Evolutionary conservation across 1,284 basidiomycete species (phyloP).

Genomic region (Chondrostereum purpureum): DNA sequence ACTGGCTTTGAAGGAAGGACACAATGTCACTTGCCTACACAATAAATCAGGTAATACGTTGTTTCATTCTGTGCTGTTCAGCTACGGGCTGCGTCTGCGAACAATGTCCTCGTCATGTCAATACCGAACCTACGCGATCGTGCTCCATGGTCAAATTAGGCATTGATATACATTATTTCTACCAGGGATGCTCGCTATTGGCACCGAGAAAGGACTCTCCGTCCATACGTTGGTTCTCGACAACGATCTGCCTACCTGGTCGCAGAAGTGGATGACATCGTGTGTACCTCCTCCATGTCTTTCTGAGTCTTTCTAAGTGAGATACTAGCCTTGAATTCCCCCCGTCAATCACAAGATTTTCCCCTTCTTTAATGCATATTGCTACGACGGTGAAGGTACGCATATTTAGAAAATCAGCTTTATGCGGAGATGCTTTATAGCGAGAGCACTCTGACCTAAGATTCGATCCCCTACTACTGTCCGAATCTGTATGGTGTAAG

Average conservation of each 20-base stretch:
- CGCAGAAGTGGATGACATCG: conserved; percentile 62
- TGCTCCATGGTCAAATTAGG: no score
- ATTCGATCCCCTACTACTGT: no score
- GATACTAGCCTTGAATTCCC: conserved; percentile 22
- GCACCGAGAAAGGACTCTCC: conserved; percentile 48
- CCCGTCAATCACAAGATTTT: conserved; percentile 51
- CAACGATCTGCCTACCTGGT: conserved; percentile 77
- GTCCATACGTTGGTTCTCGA: conserved; percentile 71
- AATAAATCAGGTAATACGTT: conserved; percentile 55
- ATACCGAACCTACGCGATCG: no score
- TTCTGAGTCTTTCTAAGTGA: conserved; percentile 9
- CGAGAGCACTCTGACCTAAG: no score
- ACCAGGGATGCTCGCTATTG: conserved; percentile 66
- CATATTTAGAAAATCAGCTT: no score
- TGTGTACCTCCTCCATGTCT: conserved; percentile 26
- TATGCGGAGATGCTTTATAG: no score
- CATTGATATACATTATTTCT: conserved; percentile 18
- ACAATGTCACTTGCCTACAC: conserved; percentile 54
- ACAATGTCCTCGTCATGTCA: no score
- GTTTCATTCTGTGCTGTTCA: conserved; percentile 5
- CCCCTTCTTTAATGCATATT: conserved; percentile 71
- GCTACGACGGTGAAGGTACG: conserved; percentile 55
- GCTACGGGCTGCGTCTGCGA: no score
- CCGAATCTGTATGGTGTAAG: no score
- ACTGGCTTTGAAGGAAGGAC: conserved; percentile 49